A percentile compares a stretch with the other conserved stretches of the same genome.
phyloP scores from a whole-genome alignment of 805 yeast genomes.

The Candida insectalens region DNA sequence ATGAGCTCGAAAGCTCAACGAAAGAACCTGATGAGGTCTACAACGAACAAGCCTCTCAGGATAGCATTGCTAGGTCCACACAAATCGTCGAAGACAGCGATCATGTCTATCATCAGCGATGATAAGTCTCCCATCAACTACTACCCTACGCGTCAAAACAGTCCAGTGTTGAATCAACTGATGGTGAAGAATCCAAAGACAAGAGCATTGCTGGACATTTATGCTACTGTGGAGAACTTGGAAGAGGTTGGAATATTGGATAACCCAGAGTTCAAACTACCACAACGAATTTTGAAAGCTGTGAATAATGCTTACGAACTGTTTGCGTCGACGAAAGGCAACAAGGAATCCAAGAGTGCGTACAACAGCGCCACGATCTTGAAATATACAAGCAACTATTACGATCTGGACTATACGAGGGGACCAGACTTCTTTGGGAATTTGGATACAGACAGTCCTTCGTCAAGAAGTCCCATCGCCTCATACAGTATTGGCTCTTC shows the following conservation, averaged over 20 bases:
- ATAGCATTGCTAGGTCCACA: conserved; percentile 24
- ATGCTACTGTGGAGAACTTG: conserved; percentile 31
- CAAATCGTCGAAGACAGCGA: conserved; percentile 22
- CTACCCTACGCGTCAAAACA: conserved; percentile 61
- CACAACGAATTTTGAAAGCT: conserved; percentile 8
- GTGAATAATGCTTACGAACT: conserved; percentile 1
- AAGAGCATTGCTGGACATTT: conserved; percentile 36
- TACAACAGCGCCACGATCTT: conserved; percentile 4
- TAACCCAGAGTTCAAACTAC: conserved; percentile 7
- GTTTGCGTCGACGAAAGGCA: not conserved
- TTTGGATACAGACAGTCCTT: conserved; percentile 4
- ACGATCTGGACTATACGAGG: conserved; percentile 19
- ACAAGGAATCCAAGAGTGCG: not conserved
- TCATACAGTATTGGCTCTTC: conserved; percentile 5
- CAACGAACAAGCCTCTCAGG: conserved; percentile 21
- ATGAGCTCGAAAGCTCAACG: not conserved
- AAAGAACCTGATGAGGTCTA: conserved; percentile 18
- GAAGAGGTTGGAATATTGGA: conserved; percentile 17
- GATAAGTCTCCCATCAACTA: conserved; percentile 44
- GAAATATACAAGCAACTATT: conserved; percentile 14
- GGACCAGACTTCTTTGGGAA: conserved; percentile 14
- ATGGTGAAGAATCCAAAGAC: conserved; percentile 31
- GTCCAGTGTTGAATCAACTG: conserved; percentile 48
- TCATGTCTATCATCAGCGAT: conserved; percentile 21
- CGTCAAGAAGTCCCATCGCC: conserved; percentile 9